Conservation (phyloP, 305 asterid genomes). For the Fraxinus baroniana region DNA sequence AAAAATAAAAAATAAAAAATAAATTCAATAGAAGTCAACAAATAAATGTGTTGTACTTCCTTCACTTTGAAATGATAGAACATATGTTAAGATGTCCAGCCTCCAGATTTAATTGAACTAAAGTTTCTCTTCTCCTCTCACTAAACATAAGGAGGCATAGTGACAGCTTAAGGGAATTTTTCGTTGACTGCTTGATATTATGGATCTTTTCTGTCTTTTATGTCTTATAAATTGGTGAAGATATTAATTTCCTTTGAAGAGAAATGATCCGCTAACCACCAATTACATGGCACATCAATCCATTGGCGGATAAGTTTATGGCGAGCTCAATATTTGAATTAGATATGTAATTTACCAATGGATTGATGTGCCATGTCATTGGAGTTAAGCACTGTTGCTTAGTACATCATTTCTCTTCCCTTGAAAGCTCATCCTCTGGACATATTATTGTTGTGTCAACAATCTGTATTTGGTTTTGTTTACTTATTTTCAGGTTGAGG, state of each 20-base stretch:
- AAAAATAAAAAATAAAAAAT: not conserved
- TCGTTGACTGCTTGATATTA: not conserved
- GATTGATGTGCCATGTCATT: not conserved
- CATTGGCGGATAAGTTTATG: not conserved
- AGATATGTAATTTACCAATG: not conserved
- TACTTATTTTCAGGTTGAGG: constrained; percentile 63
- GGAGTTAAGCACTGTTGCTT: not conserved
- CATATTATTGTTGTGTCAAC: not conserved
- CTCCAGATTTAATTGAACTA: not conserved
- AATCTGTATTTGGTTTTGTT: constrained; percentile 20
- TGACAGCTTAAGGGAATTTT: not conserved
- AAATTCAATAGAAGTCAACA: not conserved
- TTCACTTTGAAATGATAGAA: not conserved
- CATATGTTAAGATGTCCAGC: not conserved
- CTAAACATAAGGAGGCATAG: not conserved
- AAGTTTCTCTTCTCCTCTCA: not conserved
- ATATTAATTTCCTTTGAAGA: not conserved
- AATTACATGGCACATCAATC: not conserved
- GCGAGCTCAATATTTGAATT: not conserved
- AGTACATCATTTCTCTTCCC: not conserved
- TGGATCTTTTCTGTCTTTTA: not conserved
- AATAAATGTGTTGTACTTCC: not conserved
- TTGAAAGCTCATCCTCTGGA: not conserved
- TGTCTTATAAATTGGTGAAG: not conserved
- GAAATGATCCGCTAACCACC: not conserved